Conservation (phyloP, 306 rosid species). For the Mimosa pudica region DNA sequence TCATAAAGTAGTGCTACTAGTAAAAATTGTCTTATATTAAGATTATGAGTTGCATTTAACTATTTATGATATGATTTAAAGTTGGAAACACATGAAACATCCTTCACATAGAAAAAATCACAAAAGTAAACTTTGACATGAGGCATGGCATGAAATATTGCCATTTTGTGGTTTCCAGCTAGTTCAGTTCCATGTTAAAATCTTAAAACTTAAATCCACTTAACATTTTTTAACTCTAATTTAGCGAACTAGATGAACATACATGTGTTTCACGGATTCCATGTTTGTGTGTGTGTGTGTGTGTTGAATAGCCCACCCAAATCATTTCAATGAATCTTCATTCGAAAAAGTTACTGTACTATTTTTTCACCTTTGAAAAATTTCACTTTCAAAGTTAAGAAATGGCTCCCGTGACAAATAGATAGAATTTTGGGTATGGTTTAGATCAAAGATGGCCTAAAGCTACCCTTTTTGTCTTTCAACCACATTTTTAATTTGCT, state of each 20-base stretch:
- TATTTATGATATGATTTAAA: neutral
- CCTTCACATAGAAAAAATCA: neutral
- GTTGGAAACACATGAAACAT: neutral
- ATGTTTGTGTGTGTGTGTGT: too few relatives aligned
- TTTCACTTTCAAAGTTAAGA: neutral
- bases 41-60: too few relatives aligned
- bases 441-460: neutral
- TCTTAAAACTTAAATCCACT: neutral
- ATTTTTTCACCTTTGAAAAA: too few relatives aligned
- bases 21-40: too few relatives aligned
- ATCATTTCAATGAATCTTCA: neutral
- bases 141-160: conserved; percentile 1
- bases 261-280: neutral
- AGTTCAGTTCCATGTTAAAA: neutral
- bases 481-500: neutral
- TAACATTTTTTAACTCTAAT: neutral
- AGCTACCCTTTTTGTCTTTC: neutral
- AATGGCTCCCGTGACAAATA: neutral
- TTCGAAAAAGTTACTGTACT: neutral
- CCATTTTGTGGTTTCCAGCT: neutral
- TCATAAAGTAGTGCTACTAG: too few relatives aligned
- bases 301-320: neutral
- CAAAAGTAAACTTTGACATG: neutral
- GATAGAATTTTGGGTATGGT: neutral
- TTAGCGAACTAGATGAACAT: neutral